These are phyloP conservation scores for Candida succiphila DNA, from an alignment of 805 yeast genomes.

Conservation along the genomic window DNA sequence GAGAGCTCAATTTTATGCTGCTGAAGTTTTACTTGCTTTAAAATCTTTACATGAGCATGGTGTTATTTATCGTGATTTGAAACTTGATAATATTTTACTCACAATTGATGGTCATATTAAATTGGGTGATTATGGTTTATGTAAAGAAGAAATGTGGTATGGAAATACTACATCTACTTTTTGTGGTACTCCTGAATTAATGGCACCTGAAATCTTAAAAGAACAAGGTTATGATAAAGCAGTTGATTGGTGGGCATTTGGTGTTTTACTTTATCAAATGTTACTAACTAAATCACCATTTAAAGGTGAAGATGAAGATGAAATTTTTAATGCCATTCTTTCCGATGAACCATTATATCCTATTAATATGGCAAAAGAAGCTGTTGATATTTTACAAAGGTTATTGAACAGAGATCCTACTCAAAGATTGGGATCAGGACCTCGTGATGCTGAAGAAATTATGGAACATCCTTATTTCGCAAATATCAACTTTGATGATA, in stretches of 20 bases:
- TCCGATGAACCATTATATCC: slow-evolving; percentile 97
- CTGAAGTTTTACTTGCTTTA: slow-evolving; percentile 86
- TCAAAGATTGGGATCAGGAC: slow-evolving; percentile 77
- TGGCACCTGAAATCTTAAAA: slow-evolving; percentile 96
- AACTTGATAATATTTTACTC: slow-evolving; percentile 85
- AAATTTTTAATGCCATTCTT: slow-evolving; percentile 90
- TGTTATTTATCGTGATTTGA: slow-evolving; percentile 91
- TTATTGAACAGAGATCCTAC: slow-evolving; percentile 83
- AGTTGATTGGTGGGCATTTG: slow-evolving; percentile 99
- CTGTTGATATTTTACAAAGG: slow-evolving; percentile 88
- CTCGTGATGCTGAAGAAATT: slow-evolving; percentile 82
- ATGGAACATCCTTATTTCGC: slow-evolving; percentile 93
- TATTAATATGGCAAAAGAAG: slow-evolving; percentile 93
- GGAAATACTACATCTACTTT: slow-evolving; percentile 85
- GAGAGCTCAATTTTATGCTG: slow-evolving; percentile 95
- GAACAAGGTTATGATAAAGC: slow-evolving; percentile 90
- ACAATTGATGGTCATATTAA: slow-evolving; percentile 91
- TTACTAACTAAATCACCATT: slow-evolving; percentile 93
- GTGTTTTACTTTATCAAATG: slow-evolving; percentile 94
- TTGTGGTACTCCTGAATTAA: slow-evolving; percentile 98
- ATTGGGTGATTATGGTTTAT: slow-evolving; percentile 93
- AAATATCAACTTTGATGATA: slow-evolving; percentile 84
- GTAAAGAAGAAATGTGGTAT: slow-evolving; percentile 66
- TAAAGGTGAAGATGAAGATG: slow-evolving; percentile 83
- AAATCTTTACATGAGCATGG: slow-evolving; percentile 94